These are phyloP conservation scores for Fusarium palustre DNA, from an alignment of 2,329 filamentous ascomycete genomes.

Conservation along the genomic window DNA sequence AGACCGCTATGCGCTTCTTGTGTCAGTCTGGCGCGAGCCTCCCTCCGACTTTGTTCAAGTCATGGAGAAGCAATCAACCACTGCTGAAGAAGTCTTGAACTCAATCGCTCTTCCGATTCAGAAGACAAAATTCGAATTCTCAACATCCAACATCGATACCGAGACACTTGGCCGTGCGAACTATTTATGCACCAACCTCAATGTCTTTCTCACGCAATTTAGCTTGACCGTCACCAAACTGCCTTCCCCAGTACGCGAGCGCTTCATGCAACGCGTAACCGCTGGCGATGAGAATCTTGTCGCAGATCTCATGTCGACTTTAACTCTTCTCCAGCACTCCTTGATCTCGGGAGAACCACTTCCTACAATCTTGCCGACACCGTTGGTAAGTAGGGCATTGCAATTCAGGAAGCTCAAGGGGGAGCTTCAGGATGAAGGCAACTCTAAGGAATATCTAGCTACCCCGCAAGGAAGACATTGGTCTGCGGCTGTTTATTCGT, in stretches of 20 bases:
- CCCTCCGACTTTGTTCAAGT: conserved; percentile 7
- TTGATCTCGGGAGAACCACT: conserved; percentile 18
- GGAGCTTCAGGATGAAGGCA: conserved; percentile 16
- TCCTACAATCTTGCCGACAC: conserved; percentile 14
- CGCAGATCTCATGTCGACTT: conserved; percentile 18
- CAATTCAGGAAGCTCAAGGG: conserved; percentile 22
- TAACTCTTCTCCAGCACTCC: conserved; percentile 23
- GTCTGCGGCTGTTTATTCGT: conserved; percentile 20
- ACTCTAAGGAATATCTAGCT: conserved; percentile 5
- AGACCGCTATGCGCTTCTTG: conserved; percentile 17
- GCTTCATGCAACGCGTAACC: conserved; percentile 9
- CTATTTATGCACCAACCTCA: conserved; percentile 19
- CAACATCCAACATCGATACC: conserved; percentile 21
- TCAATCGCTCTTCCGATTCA: conserved; percentile 16
- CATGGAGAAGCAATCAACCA: conserved; percentile 17
- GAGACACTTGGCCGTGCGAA: conserved; percentile 16
- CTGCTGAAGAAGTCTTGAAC: conserved; percentile 7
- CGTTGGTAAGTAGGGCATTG: conserved; percentile 16
- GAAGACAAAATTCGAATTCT: conserved; percentile 27
- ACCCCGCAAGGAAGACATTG: conserved; percentile 16
- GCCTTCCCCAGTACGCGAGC: conserved; percentile 9
- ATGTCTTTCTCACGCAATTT: conserved; percentile 21
- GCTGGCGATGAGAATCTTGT: conserved; percentile 17
- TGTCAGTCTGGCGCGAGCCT: conserved; percentile 17
- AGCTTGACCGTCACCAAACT: conserved; percentile 18